Conservation (phyloP, 2,329 filamentous ascomycete genomes). For the Monosporascus sp. region DNA sequence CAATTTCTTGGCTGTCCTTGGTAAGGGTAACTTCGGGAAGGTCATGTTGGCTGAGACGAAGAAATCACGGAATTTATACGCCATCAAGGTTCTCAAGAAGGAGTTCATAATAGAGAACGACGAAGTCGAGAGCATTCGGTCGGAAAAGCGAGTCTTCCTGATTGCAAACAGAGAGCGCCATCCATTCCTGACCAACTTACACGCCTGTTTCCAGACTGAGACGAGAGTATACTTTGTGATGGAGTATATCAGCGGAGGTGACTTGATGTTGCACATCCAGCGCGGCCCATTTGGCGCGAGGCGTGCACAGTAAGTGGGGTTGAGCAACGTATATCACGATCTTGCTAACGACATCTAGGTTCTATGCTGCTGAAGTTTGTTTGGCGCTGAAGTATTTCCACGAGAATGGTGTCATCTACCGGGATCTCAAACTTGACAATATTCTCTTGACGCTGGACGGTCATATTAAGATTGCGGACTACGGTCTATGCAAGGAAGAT, state of each 20-base stretch:
- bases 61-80: conserved; percentile 83
- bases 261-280: conserved; percentile 98
- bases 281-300: conserved; percentile 93
- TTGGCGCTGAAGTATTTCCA: conserved; percentile 98
- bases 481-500: conserved; percentile 97
- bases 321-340: not conserved
- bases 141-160: conserved; percentile 94
- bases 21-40: conserved; percentile 99
- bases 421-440: conserved; percentile 89
- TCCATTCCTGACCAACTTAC: conserved; percentile 89
- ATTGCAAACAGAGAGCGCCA: conserved; percentile 96
- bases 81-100: conserved; percentile 98
- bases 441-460: conserved; percentile 92
- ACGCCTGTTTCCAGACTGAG: conserved; percentile 98
- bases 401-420: conserved; percentile 98
- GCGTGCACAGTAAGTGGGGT: conserved; percentile 73
- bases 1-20: conserved; percentile 96
- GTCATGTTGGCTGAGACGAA: conserved; percentile 99
- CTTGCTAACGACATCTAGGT: conserved; percentile 44
- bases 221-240: conserved; percentile 98
- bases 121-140: conserved; percentile 95
- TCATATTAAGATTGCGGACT: conserved; percentile 98
- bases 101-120: conserved; percentile 99
- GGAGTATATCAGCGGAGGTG: conserved; percentile 98
- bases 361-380: conserved; percentile 97